Base-by-base conservation (phyloP, 371 early-diverging fungal species). In the Lichtheimia hyalospora region DNA sequence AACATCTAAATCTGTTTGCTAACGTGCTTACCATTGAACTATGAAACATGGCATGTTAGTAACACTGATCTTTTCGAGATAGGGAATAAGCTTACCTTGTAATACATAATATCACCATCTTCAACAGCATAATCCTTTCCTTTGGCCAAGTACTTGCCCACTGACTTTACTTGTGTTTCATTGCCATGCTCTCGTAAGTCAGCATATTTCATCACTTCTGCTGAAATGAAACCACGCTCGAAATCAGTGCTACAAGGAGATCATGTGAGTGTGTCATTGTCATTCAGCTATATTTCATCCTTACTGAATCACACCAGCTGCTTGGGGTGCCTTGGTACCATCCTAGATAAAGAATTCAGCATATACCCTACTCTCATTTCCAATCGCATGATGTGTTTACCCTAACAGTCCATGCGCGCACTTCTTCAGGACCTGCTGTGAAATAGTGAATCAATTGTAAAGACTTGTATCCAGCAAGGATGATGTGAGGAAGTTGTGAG, bases 81-180 rank as follows among this genome's bases (percentile, higher is more conserved):
- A 54, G 16, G 42, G n/a, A n/a, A 46, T 46, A 46, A 21, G 16
- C 21, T 67, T 66, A 75, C 75, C 74, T 91, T 91, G 80, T 92
- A 92, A 63, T 84, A 86, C 44, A 86, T 79, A 41, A 93, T 86
- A 67, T 93, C 99, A 5, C 99, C 99, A 77, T 98, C 97, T 70
- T 93, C 89, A 40, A 99, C 95, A 14, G 89, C 78, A 60, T 99
- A 98, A 5, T 94, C 96, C 74, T 91, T 96, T 49, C 99, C 99
- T 79, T 97, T 96, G 73, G 90, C 89, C 52, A 84, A 60, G 77
- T 93, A 96, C 76, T 76, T 79, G 12, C 79, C 79, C 14, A 68
- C 67, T 23, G 74, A 50, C 15, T 69, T 66, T 1, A 79, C 79
- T 40, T 69, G 65, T 20, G 62, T 56, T 58, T 79, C 79, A 23